Conservation (phyloP, 176 grass and related monocot genomes). For the Puya raimondii region DNA sequence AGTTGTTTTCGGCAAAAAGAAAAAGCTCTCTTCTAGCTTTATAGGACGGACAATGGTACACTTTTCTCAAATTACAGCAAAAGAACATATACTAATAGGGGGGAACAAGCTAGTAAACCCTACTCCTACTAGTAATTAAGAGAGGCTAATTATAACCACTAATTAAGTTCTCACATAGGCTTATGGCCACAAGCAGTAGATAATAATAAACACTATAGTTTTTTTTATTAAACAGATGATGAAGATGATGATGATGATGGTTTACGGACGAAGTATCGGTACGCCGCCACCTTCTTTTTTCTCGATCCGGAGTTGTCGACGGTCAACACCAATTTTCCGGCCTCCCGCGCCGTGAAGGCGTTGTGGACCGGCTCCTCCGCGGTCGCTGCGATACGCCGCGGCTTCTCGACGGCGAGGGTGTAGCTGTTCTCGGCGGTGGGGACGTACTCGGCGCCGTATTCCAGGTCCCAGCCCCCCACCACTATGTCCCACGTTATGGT, state of each 20-base stretch:
- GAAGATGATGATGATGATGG: constrained; percentile 17
- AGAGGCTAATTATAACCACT: no score
- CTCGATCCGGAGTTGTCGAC: constrained; percentile 76
- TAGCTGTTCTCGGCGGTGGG: constrained; percentile 61
- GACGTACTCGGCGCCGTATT: constrained; percentile 91
- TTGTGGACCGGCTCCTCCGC: constrained; percentile 71
- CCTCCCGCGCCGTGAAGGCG: constrained; percentile 60
- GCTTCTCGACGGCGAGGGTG: constrained; percentile 74
- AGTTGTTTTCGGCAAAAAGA: no score
- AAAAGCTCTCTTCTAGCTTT: no score
- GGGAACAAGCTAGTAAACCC: no score
- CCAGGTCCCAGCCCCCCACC: constrained; percentile 81
- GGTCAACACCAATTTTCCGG: constrained; percentile 89
- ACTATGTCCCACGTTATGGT: constrained; percentile 93
- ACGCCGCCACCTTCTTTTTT: constrained; percentile 84
- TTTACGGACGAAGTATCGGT: constrained; percentile 89
- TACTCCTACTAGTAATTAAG: no score
- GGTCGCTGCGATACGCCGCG: constrained; percentile 38
- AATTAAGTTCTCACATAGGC: no score
- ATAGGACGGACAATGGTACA: no score
- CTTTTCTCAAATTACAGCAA: no score
- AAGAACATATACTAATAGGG: no score
- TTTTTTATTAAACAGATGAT: neutral
- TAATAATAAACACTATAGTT: neutral
- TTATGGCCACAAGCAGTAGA: no score